Evolutionary conservation across 2,329 filamentous ascomycete species (phyloP).

Genomic region (Botrytis pseudocinerea): DNA sequence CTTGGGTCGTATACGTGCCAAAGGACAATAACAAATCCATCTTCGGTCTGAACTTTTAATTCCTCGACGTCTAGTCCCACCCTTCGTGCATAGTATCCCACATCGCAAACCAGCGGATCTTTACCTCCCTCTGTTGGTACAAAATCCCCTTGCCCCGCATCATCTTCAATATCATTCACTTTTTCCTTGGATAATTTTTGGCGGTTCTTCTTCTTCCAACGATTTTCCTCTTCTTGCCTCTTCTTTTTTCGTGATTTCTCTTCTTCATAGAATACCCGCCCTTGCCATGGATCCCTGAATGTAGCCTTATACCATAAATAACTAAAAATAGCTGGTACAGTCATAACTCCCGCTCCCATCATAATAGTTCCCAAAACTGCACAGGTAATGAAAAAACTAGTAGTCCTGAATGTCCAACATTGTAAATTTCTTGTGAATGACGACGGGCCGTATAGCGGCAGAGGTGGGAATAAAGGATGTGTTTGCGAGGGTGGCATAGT

Average conservation of each 20-base stretch:
- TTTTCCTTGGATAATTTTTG: conserved; percentile 43
- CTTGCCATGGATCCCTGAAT: conserved; percentile 58
- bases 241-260: conserved; percentile 61
- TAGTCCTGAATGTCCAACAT: conserved; percentile 62
- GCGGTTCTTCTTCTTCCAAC: conserved; percentile 57
- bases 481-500: conserved; percentile 66
- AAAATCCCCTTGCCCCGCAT: conserved; percentile 50
- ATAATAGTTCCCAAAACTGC: conserved; percentile 77
- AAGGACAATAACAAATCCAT: conserved; percentile 85
- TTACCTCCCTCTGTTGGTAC: conserved; percentile 75
- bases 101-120: conserved; percentile 76
- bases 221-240: conserved; percentile 57
- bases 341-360: conserved; percentile 69
- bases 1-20: conserved; percentile 88
- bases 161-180: conserved; percentile 45
- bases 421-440: conserved; percentile 65
- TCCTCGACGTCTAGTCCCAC: conserved; percentile 85
- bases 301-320: conserved; percentile 55
- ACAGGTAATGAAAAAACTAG: conserved; percentile 75
- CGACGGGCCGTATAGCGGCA: conserved; percentile 79
- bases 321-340: conserved; percentile 54
- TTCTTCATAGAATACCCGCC: conserved; percentile 71
- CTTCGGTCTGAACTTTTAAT: conserved; percentile 86
- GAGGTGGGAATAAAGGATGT: conserved; percentile 78
- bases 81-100: conserved; percentile 81